These are phyloP conservation scores for Trametes hirsuta DNA, from an alignment of 1,284 basidiomycete genomes.

Conservation along the genomic window DNA sequence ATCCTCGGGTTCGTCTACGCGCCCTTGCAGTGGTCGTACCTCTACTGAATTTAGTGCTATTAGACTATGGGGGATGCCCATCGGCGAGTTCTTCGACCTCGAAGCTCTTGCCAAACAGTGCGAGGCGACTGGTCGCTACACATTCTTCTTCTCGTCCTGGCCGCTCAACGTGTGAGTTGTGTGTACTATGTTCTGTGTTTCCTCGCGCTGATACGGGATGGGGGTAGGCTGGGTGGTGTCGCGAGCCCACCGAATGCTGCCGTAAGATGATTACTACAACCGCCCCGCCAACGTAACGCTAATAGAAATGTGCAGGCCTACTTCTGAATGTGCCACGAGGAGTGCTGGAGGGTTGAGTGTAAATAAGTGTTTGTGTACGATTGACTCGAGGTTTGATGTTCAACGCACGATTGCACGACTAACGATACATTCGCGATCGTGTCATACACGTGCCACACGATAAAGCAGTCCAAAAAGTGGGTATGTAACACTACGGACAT, in stretches of 20 bases:
- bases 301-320: slow-evolving; percentile 6
- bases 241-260: slow-evolving; percentile 74
- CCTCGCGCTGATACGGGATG: not conserved
- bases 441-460: not conserved
- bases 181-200: not conserved
- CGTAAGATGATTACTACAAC: slow-evolving; percentile 41
- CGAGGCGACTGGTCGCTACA: slow-evolving; percentile 60
- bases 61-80: slow-evolving; percentile 74
- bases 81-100: slow-evolving; percentile 74
- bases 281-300: no score
- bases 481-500: slow-evolving; percentile 1
- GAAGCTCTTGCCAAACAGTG: slow-evolving; percentile 62
- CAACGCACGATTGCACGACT: no score
- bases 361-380: not conserved
- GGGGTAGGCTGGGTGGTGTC: slow-evolving; percentile 61
- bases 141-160: slow-evolving; percentile 77
- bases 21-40: not conserved
- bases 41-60: not conserved
- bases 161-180: slow-evolving; percentile 64
- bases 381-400: not conserved
- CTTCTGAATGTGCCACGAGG: slow-evolving; percentile 4
- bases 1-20: slow-evolving; percentile 54
- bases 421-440: not conserved
- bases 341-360: not conserved
- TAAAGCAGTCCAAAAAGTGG: not conserved